Base-by-base conservation (phyloP, 345 rosid genomes). In the Crucihimalaya himalaica region DNA sequence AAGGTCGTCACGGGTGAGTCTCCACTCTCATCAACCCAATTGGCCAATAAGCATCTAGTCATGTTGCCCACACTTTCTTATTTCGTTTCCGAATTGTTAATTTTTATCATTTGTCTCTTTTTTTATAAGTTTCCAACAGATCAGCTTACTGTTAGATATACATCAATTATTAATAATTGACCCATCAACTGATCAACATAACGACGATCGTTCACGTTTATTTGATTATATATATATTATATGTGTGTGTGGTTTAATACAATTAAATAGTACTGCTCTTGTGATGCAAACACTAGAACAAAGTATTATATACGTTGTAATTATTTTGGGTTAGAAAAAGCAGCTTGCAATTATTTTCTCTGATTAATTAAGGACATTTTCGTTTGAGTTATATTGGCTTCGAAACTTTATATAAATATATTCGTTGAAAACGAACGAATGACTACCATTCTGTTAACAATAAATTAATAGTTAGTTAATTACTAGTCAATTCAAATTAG, bases 31-130 rank as follows among this genome's bases (percentile, higher is more conserved):
- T 76, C 54, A 34, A 76, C 60, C 71, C 37, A 46, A 63, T 63
- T 16, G 57, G 46, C 32, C 68, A 59, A 23, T 70, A 31, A 68
- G 57, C 71, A 61, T 31, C 61, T 54, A 70, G 66, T 62, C 75
- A 61, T 69, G 70, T 46, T 69, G 66, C 80, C 75, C 80, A 57
- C 68, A 71, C 72, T 77, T 70, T n/a, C 31, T 11, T 46, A 11
- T 58, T 61, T 50, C 15, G 6, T 37, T 70, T 29, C 35, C 5
- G 4, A 62, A 31, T 68, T 61, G 8, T 52, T 43, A 42, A 48
- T 55, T 66, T 43, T 51, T 10, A 60, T 51, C 20, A 47, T 35
- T 74, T 2, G 27, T 74, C 29, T 35, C 19, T 47, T 74, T 56
- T 27, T 48, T 45, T 11, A n/a, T 1, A 11, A 37, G 10, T 60